Evolutionary conservation across 345 rosid genomes (phyloP), one percentile per base, ranked within the genome.

Genomic region (Punica granatum): DNA sequence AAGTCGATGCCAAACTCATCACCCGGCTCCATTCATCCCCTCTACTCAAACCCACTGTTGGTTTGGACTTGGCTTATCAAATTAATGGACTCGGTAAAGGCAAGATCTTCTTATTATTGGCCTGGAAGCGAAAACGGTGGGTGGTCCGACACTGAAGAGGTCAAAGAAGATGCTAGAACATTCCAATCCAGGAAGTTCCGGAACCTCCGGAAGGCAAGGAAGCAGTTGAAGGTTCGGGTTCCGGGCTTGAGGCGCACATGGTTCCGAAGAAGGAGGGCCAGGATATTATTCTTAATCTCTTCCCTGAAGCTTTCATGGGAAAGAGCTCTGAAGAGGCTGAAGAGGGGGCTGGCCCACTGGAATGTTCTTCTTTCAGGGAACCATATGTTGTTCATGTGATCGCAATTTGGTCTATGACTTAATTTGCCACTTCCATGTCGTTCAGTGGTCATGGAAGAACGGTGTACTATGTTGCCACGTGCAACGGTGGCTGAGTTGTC

Each of bases 361-460:
- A 73, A 75, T 32, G 79, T 77, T 67, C 75, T 82, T 46, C 73
- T 80, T 33, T 78, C 81, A 63, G 84, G 80, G 58, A 82, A 73
- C 72, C 74, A 66, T 62, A 43, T 77, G 42, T 64, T 42, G 46
- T 43, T 43, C 48, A 14, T 37, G 42, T 37, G 12, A 37, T 37
- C 12, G 42, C 42, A 37, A 37, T 37, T 37, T 37, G 7, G 12
- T n/a, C n/a, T n/a, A n/a, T n/a, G n/a, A n/a, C n/a, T n/a, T n/a
- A n/a, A n/a, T n/a, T n/a, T n/a, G n/a, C n/a, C n/a, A n/a, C n/a
- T n/a, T n/a, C n/a, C n/a, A n/a, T n/a, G n/a, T n/a, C n/a, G n/a
- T n/a, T n/a, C n/a, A n/a, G n/a, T n/a, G n/a, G n/a, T 37, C 42
- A 37, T 37, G 42, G 42, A 37, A 37, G 42, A 37, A 37, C 19